Base-by-base conservation (phyloP, 495 filamentous ascomycete species). In the Collariella sp. region DNA sequence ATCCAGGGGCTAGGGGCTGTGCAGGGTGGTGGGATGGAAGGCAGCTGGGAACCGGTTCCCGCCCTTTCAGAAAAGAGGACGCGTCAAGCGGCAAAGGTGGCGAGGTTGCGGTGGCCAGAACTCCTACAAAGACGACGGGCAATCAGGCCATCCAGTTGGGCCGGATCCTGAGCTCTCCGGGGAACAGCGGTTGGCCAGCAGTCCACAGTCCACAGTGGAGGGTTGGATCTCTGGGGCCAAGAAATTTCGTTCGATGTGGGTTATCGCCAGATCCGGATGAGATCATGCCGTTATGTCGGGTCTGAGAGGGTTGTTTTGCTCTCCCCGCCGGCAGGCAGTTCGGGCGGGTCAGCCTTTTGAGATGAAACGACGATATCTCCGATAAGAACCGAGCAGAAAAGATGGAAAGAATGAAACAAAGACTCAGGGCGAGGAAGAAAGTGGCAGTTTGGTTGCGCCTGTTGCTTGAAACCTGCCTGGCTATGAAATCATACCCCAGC, bases 81-180 rank as follows among this genome's bases (percentile, higher is more conserved):
- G 61, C 63, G 65, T 64, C 47, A 52, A 31, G n/a, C n/a, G n/a
- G n/a, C n/a, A 52, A 47, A 46, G 31, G 65, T 67, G 65, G 65
- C 65, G 55, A 64, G n/a, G 61, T 57, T 62, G 41, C 36, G 15
- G 15, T 16, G 50, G 22, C 34, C 39, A 45, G 38, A 57, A 50
- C 42, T 44, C 51, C 19, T 1, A 15, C 18, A 18, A 18, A 39
- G 43, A 38, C 19, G 47, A 42, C 44, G 39, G 7, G 15, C 36
- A 41, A 64, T 67, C 63, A 67, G 65, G 56, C 52, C 63, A 67
- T 64, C 39, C 43, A 56, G 42, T 20, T 39, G 39, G 33, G 19
- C 40, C 56, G 62, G 65, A 58, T 62, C 49, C 38, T 44, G 38
- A 46, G 41, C 43, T 35, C 54, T 56, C 63, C 65, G 63, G 35